These are phyloP conservation scores for Pisolithus tinctorius DNA, from an alignment of 768 basidiomycete species.

Conservation along the genomic window DNA sequence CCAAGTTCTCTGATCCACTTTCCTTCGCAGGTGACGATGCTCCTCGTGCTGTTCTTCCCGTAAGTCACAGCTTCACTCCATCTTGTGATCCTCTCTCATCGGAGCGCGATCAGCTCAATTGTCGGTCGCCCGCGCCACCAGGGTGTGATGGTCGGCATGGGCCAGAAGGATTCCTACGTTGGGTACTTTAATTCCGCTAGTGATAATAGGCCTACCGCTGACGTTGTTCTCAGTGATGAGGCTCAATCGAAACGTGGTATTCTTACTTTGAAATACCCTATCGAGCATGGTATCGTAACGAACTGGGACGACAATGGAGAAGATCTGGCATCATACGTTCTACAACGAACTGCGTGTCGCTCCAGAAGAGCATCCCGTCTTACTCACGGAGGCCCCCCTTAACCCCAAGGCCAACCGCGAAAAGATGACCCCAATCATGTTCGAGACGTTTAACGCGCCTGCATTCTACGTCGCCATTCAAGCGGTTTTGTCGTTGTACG, in stretches of 20 bases:
- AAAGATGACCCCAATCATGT: slow-evolving; percentile 78
- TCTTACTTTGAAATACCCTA: slow-evolving; percentile 87
- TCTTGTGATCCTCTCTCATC: slow-evolving; percentile 9
- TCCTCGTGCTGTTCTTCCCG: slow-evolving; percentile 94
- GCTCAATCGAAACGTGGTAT: slow-evolving; percentile 95
- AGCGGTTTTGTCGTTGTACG: slow-evolving; percentile 75
- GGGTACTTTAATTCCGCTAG: slow-evolving; percentile 43
- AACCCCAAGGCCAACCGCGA: slow-evolving; percentile 71
- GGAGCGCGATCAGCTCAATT: slow-evolving; percentile 54
- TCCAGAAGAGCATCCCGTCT: slow-evolving; percentile 68
- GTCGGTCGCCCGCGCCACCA: slow-evolving; percentile 93
- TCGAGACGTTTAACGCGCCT: slow-evolving; percentile 70
- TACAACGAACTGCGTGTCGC: slow-evolving; percentile 79
- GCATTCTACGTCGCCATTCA: slow-evolving; percentile 74
- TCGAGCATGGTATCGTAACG: slow-evolving; percentile 91
- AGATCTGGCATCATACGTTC: slow-evolving; percentile 98
- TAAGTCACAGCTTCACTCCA: slow-evolving; percentile 37
- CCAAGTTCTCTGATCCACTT: slow-evolving; percentile 6
- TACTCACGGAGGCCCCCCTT: slow-evolving; percentile 66
- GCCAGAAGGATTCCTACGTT: slow-evolving; percentile 93
- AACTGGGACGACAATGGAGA: slow-evolving; percentile 99
- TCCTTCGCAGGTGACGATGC: slow-evolving; percentile 70
- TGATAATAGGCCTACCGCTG: slow-evolving; percentile 12
- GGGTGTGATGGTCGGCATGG: slow-evolving; percentile 97
- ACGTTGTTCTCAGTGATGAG: slow-evolving; percentile 56